These are phyloP conservation scores for Phytophthora pistaciae DNA, from an alignment of 352 stramenopile species.

Conservation along the genomic window DNA sequence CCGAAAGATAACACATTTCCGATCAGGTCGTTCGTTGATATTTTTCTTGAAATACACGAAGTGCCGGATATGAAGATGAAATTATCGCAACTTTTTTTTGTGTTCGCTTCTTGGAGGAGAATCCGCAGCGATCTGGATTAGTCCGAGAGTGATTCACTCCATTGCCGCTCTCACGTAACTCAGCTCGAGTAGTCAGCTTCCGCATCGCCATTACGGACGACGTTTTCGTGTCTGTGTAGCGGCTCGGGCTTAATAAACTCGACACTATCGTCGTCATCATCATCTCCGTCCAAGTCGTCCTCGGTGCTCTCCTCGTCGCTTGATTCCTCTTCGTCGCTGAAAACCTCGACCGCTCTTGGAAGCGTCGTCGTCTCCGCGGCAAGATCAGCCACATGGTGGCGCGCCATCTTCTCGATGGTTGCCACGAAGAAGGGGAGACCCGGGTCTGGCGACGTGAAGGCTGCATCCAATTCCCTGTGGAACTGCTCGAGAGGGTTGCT, in stretches of 20 bases:
- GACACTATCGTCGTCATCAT: not conserved
- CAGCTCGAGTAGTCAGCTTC: not conserved
- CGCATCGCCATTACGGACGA: not conserved
- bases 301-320: constrained; percentile 3
- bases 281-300: not conserved
- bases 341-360: constrained; percentile 10
- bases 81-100: not conserved
- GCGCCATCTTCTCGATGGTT: constrained; percentile 25
- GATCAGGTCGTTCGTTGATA: not conserved
- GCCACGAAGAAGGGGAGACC: constrained; percentile 20
- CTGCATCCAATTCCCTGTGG: constrained; percentile 15
- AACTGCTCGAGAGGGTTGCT: constrained; percentile 33
- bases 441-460: constrained; percentile 19
- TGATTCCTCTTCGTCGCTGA: constrained; percentile 9
- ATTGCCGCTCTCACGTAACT: too few relatives aligned
- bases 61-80: not conserved
- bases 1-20: not conserved
- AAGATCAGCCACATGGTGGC: constrained; percentile 27
- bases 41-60: not conserved
- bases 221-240: not conserved
- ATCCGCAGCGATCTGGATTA: not conserved
- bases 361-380: constrained; percentile 23
- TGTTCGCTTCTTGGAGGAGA: not conserved
- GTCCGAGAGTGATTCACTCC: not conserved
- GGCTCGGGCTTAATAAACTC: not conserved